phyloP scores from a whole-genome alignment of 805 yeast genomes.

The Candida silvatica region DNA sequence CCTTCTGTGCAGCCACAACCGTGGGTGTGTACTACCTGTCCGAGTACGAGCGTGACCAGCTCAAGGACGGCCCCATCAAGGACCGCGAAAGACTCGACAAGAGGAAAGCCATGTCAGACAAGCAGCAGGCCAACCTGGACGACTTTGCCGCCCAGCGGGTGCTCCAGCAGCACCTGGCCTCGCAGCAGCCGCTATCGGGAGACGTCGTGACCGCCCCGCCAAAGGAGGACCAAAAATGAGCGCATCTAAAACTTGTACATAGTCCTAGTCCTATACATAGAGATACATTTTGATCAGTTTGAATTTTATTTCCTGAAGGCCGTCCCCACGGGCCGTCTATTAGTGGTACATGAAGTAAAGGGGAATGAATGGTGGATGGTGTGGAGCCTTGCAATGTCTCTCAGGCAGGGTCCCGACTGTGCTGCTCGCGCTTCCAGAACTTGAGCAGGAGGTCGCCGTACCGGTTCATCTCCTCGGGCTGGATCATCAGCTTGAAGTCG shows the following conservation, averaged over 20 bases:
- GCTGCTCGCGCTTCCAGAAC: conserved; percentile 73
- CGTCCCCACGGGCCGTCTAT: too few species aligned
- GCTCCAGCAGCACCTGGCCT: conserved; percentile 47
- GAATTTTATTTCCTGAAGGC: too few species aligned
- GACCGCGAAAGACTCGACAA: conserved; percentile 62
- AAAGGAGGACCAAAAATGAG: conserved; percentile 3
- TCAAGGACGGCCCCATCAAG: conserved; percentile 78
- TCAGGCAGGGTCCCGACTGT: too few species aligned
- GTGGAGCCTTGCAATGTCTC: neutral
- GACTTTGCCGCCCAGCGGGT: conserved; percentile 63
- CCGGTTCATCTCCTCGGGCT: conserved; percentile 82
- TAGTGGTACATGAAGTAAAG: neutral
- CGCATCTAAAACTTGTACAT: neutral
- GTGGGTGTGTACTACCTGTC: conserved; percentile 67
- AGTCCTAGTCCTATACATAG: neutral
- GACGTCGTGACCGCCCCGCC: conserved; percentile 34
- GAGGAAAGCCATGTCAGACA: conserved; percentile 24
- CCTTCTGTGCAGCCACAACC: conserved; percentile 50
- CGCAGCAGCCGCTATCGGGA: conserved; percentile 57
- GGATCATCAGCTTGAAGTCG: conserved; percentile 81
- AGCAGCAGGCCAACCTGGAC: conserved; percentile 44
- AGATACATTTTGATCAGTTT: too few species aligned
- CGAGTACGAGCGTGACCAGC: conserved; percentile 53
- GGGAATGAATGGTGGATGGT: neutral
- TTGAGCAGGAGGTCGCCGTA: conserved; percentile 81